These are phyloP conservation scores for Apiospora hydei DNA, from an alignment of 2,329 filamentous ascomycete species.

Conservation along the genomic window DNA sequence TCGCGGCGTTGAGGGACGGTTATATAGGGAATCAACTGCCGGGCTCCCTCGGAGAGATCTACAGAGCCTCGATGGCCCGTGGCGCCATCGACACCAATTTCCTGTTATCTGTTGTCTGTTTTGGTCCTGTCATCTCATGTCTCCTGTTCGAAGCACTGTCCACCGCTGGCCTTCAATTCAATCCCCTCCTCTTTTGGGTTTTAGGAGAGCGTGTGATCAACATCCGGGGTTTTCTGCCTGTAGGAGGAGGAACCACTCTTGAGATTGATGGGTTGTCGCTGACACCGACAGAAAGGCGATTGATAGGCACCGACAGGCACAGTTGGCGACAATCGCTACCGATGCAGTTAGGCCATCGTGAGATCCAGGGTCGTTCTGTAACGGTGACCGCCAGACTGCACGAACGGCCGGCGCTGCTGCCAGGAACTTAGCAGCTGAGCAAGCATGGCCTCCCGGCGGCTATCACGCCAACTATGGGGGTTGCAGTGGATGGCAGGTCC, in stretches of 20 bases:
- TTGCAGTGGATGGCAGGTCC: conserved; percentile 11
- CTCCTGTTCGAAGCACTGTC: not conserved
- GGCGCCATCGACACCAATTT: not conserved
- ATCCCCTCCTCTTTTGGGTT: not conserved
- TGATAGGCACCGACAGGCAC: not conserved
- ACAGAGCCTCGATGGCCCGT: not conserved
- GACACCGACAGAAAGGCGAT: not conserved
- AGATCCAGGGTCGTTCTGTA: not conserved
- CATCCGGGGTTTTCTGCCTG: not conserved
- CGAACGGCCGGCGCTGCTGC: not conserved
- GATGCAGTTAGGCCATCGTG: not conserved
- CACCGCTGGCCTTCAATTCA: not conserved
- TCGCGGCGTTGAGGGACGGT: not conserved
- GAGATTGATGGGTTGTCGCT: not conserved
- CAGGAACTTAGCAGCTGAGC: not conserved
- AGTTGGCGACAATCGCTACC: not conserved
- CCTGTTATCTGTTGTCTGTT: not conserved
- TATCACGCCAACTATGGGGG: conserved; percentile 6
- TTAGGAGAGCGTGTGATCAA: not conserved
- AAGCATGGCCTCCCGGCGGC: not conserved
- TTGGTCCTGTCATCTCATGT: not conserved
- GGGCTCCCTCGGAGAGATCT: not conserved
- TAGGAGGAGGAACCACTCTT: not conserved
- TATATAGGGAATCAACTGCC: conserved; percentile 9
- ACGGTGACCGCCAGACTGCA: not conserved